Conservation (phyloP, 2,329 filamentous ascomycete species). For the Magnaporthiopsis incrustans region DNA sequence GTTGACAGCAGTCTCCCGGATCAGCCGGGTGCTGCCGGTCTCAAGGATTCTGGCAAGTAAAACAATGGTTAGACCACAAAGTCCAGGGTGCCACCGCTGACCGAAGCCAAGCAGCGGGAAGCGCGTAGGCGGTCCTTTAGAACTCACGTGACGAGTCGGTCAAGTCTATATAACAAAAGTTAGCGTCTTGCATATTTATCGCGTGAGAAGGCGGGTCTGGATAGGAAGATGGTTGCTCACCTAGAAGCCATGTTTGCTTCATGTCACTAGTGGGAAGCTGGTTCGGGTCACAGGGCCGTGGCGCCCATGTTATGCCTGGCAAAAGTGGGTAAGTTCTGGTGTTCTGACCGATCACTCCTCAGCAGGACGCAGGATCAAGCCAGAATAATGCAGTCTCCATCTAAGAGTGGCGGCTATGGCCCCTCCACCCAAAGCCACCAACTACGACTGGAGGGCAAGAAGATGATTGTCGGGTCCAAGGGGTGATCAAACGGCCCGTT, state of each 20-base stretch:
- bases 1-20: constrained; percentile 93
- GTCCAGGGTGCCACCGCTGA: not conserved
- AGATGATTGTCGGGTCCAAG: not conserved
- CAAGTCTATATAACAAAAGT: constrained; percentile 54
- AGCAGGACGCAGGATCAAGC: not conserved
- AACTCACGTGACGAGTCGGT: constrained; percentile 80
- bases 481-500: not conserved
- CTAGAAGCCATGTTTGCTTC: constrained; percentile 49
- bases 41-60: constrained; percentile 66
- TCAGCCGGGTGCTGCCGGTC: constrained; percentile 91
- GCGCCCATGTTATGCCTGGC: not conserved
- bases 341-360: not conserved
- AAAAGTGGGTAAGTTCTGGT: not conserved
- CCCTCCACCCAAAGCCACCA: not conserved
- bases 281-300: not conserved
- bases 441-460: not conserved
- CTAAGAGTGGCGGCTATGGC: not conserved
- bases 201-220: not conserved
- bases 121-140: not conserved
- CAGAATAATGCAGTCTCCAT: not conserved
- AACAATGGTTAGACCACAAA: not conserved
- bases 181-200: constrained; percentile 12
- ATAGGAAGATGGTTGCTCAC: constrained; percentile 23
- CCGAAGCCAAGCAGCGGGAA: not conserved
- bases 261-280: constrained; percentile 18